phyloP scores from a whole-genome alignment of 2,329 filamentous ascomycete species.

The Ceratocystiopsis sp. region DNA sequence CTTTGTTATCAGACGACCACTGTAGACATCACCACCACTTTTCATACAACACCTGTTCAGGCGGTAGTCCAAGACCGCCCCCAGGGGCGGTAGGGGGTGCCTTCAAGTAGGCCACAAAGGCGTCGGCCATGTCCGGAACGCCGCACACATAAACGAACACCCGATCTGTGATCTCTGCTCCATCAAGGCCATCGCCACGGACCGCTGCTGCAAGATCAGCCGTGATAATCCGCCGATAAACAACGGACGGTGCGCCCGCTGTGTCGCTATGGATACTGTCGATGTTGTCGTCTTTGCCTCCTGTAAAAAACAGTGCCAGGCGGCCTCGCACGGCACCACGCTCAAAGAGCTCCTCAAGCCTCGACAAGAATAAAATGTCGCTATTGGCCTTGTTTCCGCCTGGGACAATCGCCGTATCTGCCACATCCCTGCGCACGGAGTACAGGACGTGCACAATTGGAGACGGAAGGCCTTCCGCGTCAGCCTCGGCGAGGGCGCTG shows the following conservation, averaged over 20 bases:
- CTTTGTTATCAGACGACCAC: too few relatives aligned
- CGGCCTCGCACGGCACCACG: slow-evolving; percentile 20
- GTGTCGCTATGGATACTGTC: too few relatives aligned
- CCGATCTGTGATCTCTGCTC: neutral
- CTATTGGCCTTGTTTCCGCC: slow-evolving; percentile 5
- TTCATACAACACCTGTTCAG: slow-evolving; percentile 17
- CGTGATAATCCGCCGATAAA: slow-evolving; percentile 23
- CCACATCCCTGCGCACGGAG: slow-evolving; percentile 25
- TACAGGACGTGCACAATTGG: slow-evolving; percentile 28
- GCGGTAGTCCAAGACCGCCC: slow-evolving; percentile 12
- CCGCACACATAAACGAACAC: slow-evolving; percentile 47
- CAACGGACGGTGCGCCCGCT: neutral
- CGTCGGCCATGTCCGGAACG: slow-evolving; percentile 51
- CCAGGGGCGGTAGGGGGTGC: slow-evolving; percentile 6
- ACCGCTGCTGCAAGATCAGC: slow-evolving; percentile 25
- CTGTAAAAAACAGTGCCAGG: slow-evolving; percentile 29
- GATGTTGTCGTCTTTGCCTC: neutral
- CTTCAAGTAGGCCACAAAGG: slow-evolving; percentile 34
- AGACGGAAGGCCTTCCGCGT: too few relatives aligned
- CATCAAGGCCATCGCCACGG: slow-evolving; percentile 7
- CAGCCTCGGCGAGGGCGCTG: slow-evolving; percentile 32
- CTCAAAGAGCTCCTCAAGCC: slow-evolving; percentile 25
- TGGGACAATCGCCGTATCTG: neutral
- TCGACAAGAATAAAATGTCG: slow-evolving; percentile 32
- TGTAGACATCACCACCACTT: slow-evolving; percentile 19